Evolutionary conservation across 2,329 filamentous ascomycete species (phyloP).

Genomic region (Shiraia bambusicola): DNA sequence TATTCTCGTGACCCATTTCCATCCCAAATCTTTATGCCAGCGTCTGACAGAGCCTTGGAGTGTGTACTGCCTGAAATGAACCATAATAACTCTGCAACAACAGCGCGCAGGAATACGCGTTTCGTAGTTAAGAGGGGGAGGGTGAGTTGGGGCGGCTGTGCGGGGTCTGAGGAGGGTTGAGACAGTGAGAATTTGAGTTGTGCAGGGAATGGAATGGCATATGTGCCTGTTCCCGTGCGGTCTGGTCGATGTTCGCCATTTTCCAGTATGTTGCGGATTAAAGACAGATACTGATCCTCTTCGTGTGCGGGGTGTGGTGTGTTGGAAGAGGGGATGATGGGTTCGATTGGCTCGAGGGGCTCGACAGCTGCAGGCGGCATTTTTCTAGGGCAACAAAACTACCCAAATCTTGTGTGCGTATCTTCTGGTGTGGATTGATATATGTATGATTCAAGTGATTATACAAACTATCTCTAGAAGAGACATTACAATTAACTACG

Average conservation of each 20-base stretch:
- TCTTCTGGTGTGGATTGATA: not conserved
- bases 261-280: conserved; percentile 81
- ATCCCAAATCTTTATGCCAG: conserved; percentile 96
- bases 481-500: too few species aligned
- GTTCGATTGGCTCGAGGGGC: conserved; percentile 16
- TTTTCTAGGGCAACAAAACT: not conserved
- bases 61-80: conserved; percentile 86
- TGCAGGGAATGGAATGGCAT: conserved; percentile 81
- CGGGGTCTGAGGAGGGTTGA: conserved; percentile 47
- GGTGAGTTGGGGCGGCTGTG: conserved; percentile 57
- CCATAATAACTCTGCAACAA: conserved; percentile 93
- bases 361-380: conserved; percentile 36
- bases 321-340: conserved; percentile 4
- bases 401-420: not conserved
- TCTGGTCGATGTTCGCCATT: conserved; percentile 87
- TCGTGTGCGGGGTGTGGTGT: conserved; percentile 59
- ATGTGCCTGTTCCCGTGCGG: conserved; percentile 89
- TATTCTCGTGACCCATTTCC: conserved; percentile 91
- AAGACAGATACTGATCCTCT: conserved; percentile 89
- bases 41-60: conserved; percentile 71
- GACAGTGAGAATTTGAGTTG: conserved; percentile 86
- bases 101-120: conserved; percentile 87
- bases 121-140: conserved; percentile 96
- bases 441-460: not conserved
- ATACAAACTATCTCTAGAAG: not conserved